phyloP scores from a whole-genome alignment of 169 alveolate species.

The Babesia ovis region DNA sequence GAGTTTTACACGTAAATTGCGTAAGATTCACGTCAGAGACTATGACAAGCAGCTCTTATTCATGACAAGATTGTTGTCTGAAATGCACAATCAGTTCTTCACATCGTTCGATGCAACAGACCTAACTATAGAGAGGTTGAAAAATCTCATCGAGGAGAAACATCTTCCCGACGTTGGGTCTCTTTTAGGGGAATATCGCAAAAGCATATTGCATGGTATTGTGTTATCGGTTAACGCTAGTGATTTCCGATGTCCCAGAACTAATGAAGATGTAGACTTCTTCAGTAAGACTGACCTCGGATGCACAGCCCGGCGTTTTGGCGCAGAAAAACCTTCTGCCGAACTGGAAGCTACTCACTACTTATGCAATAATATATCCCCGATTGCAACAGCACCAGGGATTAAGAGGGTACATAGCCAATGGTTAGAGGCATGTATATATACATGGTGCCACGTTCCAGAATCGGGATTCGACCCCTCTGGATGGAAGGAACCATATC shows the following conservation, averaged over 20 bases:
- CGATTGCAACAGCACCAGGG: neutral
- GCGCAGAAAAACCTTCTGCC: neutral
- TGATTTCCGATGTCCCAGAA: conserved; percentile 39
- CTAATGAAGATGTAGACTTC: conserved; percentile 33
- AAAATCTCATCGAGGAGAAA: neutral
- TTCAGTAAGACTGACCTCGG: conserved; percentile 42
- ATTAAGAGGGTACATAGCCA: conserved; percentile 49
- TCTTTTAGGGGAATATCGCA: conserved; percentile 17
- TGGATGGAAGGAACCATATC: conserved; percentile 44
- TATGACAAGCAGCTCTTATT: conserved; percentile 33
- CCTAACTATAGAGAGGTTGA: conserved; percentile 10
- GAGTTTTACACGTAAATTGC: neutral
- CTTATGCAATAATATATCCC: conserved; percentile 15
- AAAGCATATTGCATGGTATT: conserved; percentile 12
- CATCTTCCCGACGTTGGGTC: conserved; percentile 49
- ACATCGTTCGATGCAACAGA: neutral
- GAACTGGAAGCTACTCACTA: conserved; percentile 25
- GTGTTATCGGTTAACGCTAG: conserved; percentile 23
- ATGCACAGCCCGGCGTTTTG: conserved; percentile 20
- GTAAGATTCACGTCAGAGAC: conserved; percentile 46
- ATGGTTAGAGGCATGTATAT: conserved; percentile 63
- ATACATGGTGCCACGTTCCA: conserved; percentile 40
- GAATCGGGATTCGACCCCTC: conserved; percentile 44
- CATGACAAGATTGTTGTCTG: conserved; percentile 6
- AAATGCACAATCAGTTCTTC: conserved; percentile 38